Conservation (phyloP, 208 protist species). For the Acanthamoeba polyphaga region DNA sequence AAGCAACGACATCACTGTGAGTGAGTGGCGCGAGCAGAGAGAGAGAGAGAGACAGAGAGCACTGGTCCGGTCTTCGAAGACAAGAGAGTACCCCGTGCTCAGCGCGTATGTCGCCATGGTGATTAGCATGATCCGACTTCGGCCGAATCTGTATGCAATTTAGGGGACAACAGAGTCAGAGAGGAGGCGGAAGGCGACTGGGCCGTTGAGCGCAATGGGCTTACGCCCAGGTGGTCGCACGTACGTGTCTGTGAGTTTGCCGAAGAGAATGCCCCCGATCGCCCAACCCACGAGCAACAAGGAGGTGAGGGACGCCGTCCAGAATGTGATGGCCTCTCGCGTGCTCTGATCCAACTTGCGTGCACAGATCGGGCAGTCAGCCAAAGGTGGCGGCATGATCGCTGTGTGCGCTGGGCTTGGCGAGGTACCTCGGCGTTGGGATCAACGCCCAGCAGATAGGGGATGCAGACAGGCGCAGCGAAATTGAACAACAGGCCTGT, state of each 20-base stretch:
- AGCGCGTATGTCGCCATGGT: constrained; percentile 35
- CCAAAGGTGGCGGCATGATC: background rate
- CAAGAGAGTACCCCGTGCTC: constrained; percentile 25
- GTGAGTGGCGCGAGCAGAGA: background rate
- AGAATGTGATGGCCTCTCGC: constrained; percentile 62
- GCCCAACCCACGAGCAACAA: constrained; percentile 56
- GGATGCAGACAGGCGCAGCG: constrained; percentile 44
- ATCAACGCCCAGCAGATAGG: constrained; percentile 60
- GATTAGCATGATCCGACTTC: constrained; percentile 63
- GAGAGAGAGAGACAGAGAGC: background rate
- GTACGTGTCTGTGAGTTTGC: constrained; percentile 68
- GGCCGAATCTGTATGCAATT: background rate
- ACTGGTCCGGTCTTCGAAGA: background rate
- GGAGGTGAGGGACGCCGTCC: constrained; percentile 53
- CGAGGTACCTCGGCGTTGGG: constrained; percentile 10
- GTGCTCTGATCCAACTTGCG: background rate
- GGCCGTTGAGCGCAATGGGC: background rate
- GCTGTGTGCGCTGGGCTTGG: background rate
- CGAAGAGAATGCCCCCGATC: constrained; percentile 67
- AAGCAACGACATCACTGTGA: background rate
- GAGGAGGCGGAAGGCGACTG: background rate
- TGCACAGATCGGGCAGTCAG: no score
- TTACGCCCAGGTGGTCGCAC: background rate
- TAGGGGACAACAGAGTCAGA: background rate
- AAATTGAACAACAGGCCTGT: constrained; percentile 67